Percentiles rank a stretch among this genome's conserved stretches.
Conservation (phyloP, 176 grass and related monocot species). For the Panicum miliaceum region DNA sequence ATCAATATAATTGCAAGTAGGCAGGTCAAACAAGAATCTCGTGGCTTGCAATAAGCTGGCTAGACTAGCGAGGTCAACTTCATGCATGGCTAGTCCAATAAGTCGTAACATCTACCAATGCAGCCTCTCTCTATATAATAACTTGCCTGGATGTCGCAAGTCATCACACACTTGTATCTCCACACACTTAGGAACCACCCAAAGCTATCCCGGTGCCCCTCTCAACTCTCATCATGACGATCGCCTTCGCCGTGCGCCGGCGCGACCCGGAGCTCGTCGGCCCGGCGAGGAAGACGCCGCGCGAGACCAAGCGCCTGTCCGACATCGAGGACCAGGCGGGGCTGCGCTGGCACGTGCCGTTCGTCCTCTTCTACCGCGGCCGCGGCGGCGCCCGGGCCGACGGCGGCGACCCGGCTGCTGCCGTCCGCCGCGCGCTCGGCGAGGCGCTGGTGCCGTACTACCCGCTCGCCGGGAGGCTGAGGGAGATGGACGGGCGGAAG, state of each 20-base stretch:
- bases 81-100: too few species aligned
- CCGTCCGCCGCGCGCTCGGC: constrained; percentile 40
- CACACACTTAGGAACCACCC: too few species aligned
- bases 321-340: constrained; percentile 67
- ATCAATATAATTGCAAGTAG: too few species aligned
- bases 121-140: too few species aligned
- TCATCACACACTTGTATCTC: too few species aligned
- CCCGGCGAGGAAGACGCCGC: constrained; percentile 35
- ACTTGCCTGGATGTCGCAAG: too few species aligned
- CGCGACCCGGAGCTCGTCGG: constrained; percentile 30
- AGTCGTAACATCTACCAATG: too few species aligned
- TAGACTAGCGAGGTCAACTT: too few species aligned
- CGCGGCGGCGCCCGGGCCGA: not conserved
- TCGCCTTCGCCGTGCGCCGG: constrained; percentile 46
- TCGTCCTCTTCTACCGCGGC: constrained; percentile 44
- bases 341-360: constrained; percentile 19
- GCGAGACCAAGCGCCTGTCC: constrained; percentile 55
- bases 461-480: constrained; percentile 55
- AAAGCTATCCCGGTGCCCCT: too few species aligned
- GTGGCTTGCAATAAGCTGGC: too few species aligned
- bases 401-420: constrained; percentile 1
- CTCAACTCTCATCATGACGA: not conserved
- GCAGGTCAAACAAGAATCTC: too few species aligned
- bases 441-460: constrained; percentile 60
- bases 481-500: constrained; percentile 48